Evolutionary conservation across 257 asterid species (phyloP).

Genomic region (Solanum pinnatisectum): DNA sequence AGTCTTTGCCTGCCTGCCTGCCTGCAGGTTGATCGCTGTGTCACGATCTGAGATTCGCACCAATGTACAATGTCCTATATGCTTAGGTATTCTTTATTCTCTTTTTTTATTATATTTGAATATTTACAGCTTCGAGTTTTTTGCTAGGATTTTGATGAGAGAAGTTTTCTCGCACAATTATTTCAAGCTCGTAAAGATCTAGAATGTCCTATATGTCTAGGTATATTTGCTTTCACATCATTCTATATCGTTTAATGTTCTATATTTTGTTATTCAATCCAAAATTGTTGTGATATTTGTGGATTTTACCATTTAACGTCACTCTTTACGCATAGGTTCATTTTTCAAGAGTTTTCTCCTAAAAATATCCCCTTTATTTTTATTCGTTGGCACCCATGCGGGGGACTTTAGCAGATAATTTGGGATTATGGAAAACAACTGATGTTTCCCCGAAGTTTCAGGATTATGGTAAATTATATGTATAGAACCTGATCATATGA

Average conservation of each 20-base stretch:
- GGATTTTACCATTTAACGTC: neutral
- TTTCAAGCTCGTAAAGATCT: slow-evolving; percentile 12
- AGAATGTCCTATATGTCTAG: slow-evolving; percentile 30
- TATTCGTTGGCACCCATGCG: neutral
- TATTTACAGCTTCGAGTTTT: slow-evolving; percentile 1
- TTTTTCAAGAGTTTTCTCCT: neutral
- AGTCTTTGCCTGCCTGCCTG: neutral
- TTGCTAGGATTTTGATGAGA: slow-evolving; percentile 18
- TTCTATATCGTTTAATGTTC: neutral
- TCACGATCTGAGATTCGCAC: slow-evolving; percentile 24
- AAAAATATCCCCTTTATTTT: neutral
- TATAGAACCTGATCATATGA: neutral
- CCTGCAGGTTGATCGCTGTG: slow-evolving; percentile 23
- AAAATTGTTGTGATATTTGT: neutral
- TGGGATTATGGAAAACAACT: neutral
- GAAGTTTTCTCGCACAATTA: slow-evolving; percentile 11
- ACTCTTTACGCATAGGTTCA: neutral
- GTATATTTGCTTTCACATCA: slow-evolving; percentile 8
- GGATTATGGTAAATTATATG: neutral
- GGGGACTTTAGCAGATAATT: neutral
- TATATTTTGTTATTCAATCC: neutral
- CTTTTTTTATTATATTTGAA: neutral
- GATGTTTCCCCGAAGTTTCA: neutral
- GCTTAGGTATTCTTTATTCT: slow-evolving; percentile 27
- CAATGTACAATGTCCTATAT: slow-evolving; percentile 39